phyloP scores from a whole-genome alignment of 257 asterid species.

The Ballota nigra region DNA sequence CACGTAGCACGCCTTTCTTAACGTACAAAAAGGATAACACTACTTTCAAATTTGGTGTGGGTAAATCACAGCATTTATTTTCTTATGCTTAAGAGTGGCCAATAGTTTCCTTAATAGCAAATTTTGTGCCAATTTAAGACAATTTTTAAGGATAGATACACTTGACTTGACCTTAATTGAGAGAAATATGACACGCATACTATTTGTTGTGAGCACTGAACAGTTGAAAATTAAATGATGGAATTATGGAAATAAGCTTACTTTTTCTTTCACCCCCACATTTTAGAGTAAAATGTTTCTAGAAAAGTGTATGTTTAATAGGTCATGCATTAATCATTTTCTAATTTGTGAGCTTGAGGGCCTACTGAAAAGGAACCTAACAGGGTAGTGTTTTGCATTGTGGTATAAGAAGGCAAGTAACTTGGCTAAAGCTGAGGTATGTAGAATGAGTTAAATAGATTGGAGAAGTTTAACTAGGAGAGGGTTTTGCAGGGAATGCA shows the following conservation, averaged over 20 bases:
- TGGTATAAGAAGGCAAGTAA: background rate
- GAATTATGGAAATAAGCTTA: background rate
- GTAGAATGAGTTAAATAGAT: no score
- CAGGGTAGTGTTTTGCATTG: background rate
- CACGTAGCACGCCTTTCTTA: background rate
- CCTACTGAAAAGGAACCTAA: background rate
- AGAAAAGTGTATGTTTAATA: background rate
- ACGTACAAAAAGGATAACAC: background rate
- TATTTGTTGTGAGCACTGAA: background rate
- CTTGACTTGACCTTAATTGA: background rate
- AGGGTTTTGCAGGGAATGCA: background rate
- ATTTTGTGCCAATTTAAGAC: background rate
- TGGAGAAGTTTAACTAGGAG: background rate
- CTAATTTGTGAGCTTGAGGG: background rate
- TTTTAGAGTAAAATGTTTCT: background rate
- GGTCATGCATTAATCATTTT: background rate
- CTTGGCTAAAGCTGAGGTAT: background rate
- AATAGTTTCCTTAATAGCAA: slow-evolving; percentile 1
- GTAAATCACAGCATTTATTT: background rate
- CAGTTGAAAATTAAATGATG: background rate
- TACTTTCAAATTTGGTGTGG: background rate
- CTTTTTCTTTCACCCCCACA: background rate
- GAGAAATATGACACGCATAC: slow-evolving; percentile 9
- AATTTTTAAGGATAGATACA: background rate
- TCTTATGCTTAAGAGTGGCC: slow-evolving; percentile 7